Conservation (phyloP, 2,329 filamentous ascomycete genomes). For the Pyricularia sp. region DNA sequence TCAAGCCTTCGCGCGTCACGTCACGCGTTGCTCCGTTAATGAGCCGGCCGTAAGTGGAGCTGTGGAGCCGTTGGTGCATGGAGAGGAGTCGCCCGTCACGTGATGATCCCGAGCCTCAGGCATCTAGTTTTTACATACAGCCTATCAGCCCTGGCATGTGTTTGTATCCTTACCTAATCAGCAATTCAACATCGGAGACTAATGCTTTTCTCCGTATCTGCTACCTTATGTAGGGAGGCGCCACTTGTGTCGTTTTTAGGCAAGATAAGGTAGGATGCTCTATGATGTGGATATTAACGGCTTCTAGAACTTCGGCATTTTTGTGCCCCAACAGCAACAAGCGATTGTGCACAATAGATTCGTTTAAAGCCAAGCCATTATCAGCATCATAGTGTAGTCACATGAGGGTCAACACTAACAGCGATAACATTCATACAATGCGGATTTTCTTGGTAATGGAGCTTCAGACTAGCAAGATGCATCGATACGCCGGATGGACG, state of each 20-base stretch:
- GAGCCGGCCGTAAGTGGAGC: not conserved
- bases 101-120: not conserved
- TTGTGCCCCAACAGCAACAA: too few relatives aligned
- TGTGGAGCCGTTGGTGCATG: not conserved
- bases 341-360: not conserved
- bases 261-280: too few relatives aligned
- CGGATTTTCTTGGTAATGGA: not conserved
- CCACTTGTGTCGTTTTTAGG: too few relatives aligned
- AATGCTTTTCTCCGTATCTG: too few relatives aligned
- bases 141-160: too few relatives aligned
- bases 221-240: too few relatives aligned
- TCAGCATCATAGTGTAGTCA: not conserved
- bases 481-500: not conserved
- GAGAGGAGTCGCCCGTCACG: not conserved
- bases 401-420: not conserved
- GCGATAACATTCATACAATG: not conserved
- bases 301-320: too few relatives aligned
- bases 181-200: too few relatives aligned
- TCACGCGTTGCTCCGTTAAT: constrained; percentile 10
- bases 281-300: too few relatives aligned
- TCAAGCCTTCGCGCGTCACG: constrained; percentile 12
- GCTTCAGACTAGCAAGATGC: not conserved
- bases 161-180: too few relatives aligned
- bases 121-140: not conserved
- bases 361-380: not conserved